Conservation (phyloP, 2,329 filamentous ascomycete genomes). For the Nemania bipapillata region DNA sequence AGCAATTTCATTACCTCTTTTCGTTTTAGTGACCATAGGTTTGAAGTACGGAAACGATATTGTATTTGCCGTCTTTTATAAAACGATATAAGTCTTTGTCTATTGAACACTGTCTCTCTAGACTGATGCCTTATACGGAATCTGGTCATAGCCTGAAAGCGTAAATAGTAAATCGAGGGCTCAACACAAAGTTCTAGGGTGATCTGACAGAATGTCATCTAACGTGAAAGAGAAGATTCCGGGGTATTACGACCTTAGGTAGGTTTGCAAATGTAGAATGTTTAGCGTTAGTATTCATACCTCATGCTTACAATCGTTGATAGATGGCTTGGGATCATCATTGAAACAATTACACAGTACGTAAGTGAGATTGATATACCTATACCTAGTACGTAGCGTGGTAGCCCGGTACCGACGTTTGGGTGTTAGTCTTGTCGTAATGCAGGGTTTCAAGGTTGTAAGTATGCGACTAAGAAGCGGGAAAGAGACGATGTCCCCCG, state of each 20-base stretch:
- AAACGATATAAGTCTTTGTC: not conserved
- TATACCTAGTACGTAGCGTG: not conserved
- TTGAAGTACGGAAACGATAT: not conserved
- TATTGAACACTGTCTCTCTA: not conserved
- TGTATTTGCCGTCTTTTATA: not conserved
- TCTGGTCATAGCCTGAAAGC: not conserved
- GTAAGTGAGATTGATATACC: not conserved
- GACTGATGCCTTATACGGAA: not conserved
- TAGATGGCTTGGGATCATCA: not conserved
- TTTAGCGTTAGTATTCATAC: no score
- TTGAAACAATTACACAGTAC: no score
- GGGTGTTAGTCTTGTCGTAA: not conserved
- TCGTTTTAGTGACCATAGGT: not conserved
- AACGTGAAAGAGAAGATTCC: no score
- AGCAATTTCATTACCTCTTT: no score
- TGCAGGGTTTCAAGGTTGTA: not conserved
- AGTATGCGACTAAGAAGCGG: not conserved
- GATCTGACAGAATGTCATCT: not conserved
- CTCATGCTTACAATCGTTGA: no score
- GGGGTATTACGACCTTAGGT: no score
- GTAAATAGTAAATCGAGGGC: not conserved
- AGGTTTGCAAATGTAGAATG: no score
- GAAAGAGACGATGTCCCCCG: not conserved
- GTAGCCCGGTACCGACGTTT: not conserved
- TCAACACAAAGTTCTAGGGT: not conserved